Percentiles rank a stretch among this genome's conserved stretches.
Conservation (phyloP, 495 filamentous ascomycete species). For the Tuber microsphaerosporum region DNA sequence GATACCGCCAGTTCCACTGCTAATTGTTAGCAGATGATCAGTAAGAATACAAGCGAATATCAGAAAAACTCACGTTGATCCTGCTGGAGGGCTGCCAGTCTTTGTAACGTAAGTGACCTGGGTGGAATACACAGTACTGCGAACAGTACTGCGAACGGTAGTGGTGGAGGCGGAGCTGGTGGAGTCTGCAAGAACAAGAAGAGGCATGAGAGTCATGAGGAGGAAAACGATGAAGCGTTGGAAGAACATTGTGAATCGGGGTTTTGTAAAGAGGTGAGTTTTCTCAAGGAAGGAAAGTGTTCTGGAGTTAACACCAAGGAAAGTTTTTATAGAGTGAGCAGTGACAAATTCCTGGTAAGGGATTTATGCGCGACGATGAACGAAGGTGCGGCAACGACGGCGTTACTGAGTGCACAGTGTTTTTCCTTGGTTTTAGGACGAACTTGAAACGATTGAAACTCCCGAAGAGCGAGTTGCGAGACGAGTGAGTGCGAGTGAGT, state of each 20-base stretch:
- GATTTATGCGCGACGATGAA: not conserved
- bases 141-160: slow-evolving; percentile 21
- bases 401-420: not conserved
- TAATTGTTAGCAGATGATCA: not conserved
- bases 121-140: slow-evolving; percentile 25
- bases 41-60: not conserved
- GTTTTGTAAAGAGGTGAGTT: slow-evolving; percentile 9
- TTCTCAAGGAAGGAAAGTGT: slow-evolving; percentile 10
- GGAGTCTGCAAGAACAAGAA: slow-evolving; percentile 22
- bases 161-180: slow-evolving; percentile 12
- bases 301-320: not conserved
- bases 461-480: not conserved
- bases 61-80: slow-evolving; percentile 3
- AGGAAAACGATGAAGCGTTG: slow-evolving; percentile 27
- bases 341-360: not conserved
- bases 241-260: slow-evolving; percentile 20
- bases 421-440: slow-evolving; percentile 2
- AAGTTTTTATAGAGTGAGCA: not conserved
- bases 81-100: slow-evolving; percentile 25
- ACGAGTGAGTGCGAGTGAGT: slow-evolving; percentile 2
- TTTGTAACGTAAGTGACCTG: slow-evolving; percentile 21
- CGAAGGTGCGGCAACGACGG: not conserved
- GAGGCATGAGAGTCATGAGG: slow-evolving; percentile 24
- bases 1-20: not conserved
- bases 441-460: slow-evolving; percentile 23